These are phyloP conservation scores for Linum tenue DNA, from an alignment of 345 rosid species.

Conservation along the genomic window DNA sequence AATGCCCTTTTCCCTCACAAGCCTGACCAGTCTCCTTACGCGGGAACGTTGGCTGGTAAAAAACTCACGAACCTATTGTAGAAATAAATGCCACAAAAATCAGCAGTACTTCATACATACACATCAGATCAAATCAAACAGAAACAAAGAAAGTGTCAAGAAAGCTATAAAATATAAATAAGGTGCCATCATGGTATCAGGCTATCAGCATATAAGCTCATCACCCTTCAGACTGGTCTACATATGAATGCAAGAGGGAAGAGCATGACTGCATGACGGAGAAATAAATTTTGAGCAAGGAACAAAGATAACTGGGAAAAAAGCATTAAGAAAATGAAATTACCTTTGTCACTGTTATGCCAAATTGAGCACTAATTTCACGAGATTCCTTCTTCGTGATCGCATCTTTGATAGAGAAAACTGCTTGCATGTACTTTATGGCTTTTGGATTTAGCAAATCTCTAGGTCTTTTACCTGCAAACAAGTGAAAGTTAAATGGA, in stretches of 20 bases:
- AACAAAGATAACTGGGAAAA: neutral
- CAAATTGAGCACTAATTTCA: conserved; percentile 86
- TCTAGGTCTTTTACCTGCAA: conserved; percentile 92
- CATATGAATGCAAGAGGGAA: neutral
- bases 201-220: neutral
- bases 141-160: neutral
- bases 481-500: conserved; percentile 7
- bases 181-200: neutral
- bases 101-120: neutral
- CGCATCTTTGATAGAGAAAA: conserved; percentile 88
- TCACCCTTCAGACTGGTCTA: neutral
- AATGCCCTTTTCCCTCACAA: conserved; percentile 67
- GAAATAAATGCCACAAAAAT: neutral
- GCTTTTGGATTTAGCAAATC: conserved; percentile 94
- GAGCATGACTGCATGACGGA: neutral
- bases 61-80: conserved; percentile 74
- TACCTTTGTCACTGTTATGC: conserved; percentile 85
- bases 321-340: neutral
- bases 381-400: conserved; percentile 90
- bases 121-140: neutral
- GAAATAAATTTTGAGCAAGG: neutral
- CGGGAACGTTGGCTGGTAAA: conserved; percentile 73
- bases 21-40: conserved; percentile 70
- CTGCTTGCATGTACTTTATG: conserved; percentile 77
- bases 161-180: neutral